A percentile compares a stretch with the other conserved stretches of the same genome.
phyloP scores from a whole-genome alignment of 257 asterid genomes.

The Rubia yunnanensis region DNA sequence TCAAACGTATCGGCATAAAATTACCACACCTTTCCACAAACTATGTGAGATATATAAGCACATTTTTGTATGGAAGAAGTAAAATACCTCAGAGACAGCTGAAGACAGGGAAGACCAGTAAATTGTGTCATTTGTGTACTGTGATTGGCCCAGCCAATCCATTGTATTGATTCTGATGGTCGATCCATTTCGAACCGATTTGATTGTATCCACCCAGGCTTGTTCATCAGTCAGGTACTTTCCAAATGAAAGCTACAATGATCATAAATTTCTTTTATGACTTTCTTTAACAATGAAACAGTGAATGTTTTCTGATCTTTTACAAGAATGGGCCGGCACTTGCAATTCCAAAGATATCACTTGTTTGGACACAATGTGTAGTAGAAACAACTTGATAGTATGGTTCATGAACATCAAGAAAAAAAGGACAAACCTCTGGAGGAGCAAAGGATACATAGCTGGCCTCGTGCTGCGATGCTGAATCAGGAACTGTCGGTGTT shows the following conservation, averaged over 20 bases:
- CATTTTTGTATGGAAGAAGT: neutral
- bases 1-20: neutral
- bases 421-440: constrained; percentile 53
- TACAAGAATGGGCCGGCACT: neutral
- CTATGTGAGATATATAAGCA: neutral
- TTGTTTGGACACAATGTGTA: neutral
- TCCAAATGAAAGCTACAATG: constrained; percentile 53
- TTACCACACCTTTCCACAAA: neutral
- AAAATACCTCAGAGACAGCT: constrained; percentile 65
- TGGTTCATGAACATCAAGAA: neutral
- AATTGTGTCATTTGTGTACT: constrained; percentile 41
- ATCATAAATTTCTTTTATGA: neutral
- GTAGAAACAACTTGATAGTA: neutral
- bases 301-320: neutral
- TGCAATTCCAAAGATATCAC: neutral
- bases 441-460: constrained; percentile 83
- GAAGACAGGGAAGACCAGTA: constrained; percentile 77
- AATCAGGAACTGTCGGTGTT: constrained; percentile 49
- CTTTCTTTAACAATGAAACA: neutral
- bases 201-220: constrained; percentile 81
- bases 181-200: constrained; percentile 51
- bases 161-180: constrained; percentile 67
- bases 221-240: constrained; percentile 70
- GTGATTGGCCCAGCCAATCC: constrained; percentile 97
- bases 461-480: constrained; percentile 27